These are phyloP conservation scores for Dactylellina haptotyla DNA, from an alignment of 2,329 filamentous ascomycete species.

Conservation along the genomic window DNA sequence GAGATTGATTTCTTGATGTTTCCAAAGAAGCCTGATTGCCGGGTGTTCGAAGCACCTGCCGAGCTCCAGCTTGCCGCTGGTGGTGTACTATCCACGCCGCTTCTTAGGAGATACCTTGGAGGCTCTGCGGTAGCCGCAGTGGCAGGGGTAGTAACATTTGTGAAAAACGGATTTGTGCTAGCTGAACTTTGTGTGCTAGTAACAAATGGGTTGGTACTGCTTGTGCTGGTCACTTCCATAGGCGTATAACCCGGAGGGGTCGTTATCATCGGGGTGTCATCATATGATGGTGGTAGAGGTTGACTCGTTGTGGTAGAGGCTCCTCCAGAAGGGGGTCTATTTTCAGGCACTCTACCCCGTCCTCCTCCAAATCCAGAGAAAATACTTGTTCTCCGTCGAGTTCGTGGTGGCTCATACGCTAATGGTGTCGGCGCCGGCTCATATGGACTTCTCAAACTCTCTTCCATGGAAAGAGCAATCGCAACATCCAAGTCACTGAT, in stretches of 20 bases:
- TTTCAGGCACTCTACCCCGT: conserved; percentile 11
- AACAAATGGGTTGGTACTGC: conserved; percentile 17
- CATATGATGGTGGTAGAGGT: conserved; percentile 38
- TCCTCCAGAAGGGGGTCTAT: conserved; percentile 13
- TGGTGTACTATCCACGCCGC: not conserved
- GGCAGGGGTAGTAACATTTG: conserved; percentile 8
- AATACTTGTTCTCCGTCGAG: conserved; percentile 22
- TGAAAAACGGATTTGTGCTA: conserved; percentile 25
- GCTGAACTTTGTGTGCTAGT: not conserved
- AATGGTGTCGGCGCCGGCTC: not conserved
- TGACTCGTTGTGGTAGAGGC: not conserved
- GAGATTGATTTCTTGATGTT: conserved; percentile 22
- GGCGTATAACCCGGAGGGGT: conserved; percentile 42
- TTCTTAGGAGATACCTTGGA: conserved; percentile 26
- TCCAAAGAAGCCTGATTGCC: conserved; percentile 23
- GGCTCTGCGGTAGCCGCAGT: conserved; percentile 13
- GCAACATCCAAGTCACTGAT: conserved; percentile 42
- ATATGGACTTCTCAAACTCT: not conserved
- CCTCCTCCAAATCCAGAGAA: conserved; percentile 28
- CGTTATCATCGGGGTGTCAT: conserved; percentile 32
- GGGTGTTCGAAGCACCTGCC: not conserved
- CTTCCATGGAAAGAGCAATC: conserved; percentile 49
- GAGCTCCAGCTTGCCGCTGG: conserved; percentile 5
- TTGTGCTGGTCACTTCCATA: conserved; percentile 15
- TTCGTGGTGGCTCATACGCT: not conserved